Percentiles rank a stretch among this genome's conserved stretches.
Conservation (phyloP, 2,329 filamentous ascomycete genomes). For the Blastomyces silverae region DNA sequence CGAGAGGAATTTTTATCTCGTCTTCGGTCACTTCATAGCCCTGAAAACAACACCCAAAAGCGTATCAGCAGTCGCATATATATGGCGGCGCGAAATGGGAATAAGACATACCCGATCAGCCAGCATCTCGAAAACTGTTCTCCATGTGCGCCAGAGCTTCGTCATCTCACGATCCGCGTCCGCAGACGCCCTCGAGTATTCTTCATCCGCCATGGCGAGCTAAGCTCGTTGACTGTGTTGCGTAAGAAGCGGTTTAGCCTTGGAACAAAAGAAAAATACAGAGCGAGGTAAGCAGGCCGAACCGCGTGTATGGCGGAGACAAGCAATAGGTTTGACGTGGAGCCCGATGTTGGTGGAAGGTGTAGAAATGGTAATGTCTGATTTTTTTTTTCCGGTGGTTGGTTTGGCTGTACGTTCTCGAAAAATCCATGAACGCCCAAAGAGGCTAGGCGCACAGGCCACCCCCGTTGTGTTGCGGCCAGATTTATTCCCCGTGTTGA, state of each 20-base stretch:
- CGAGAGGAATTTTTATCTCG: constrained; percentile 77
- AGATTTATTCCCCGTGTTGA: constrained; percentile 21
- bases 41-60: constrained; percentile 45
- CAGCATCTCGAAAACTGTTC: constrained; percentile 92
- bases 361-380: neutral
- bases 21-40: constrained; percentile 89
- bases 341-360: neutral
- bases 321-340: neutral
- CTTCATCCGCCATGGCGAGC: constrained; percentile 35
- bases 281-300: neutral
- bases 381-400: neutral
- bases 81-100: constrained; percentile 14
- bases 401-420: constrained; percentile 22
- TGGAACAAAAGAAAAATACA: neutral
- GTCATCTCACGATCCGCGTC: constrained; percentile 44
- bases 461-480: constrained; percentile 21
- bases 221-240: constrained; percentile 16
- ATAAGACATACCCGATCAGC: constrained; percentile 65
- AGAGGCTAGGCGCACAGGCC: constrained; percentile 26
- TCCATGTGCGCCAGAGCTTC: constrained; percentile 87
- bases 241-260: neutral
- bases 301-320: neutral
- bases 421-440: constrained; percentile 26
- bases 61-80: constrained; percentile 8
- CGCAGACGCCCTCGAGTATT: constrained; percentile 31